phyloP scores from a whole-genome alignment of 805 yeast genomes.

The Metschnikowia kofuensis region DNA sequence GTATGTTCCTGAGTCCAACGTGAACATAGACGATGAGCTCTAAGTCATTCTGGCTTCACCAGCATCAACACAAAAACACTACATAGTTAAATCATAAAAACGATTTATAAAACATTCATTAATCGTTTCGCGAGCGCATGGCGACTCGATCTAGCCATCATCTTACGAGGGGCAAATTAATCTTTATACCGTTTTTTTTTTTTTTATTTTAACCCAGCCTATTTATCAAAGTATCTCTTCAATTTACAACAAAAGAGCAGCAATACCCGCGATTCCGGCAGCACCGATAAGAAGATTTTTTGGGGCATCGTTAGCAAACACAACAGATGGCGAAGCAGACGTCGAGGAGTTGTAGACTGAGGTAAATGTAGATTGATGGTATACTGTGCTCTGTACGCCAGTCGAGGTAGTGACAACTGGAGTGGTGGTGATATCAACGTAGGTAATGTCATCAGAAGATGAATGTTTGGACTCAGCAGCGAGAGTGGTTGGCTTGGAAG shows the following conservation, averaged over 20 bases:
- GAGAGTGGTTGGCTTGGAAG: conserved; percentile 12
- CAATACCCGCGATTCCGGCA: conserved; percentile 42
- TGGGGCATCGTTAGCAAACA: conserved; percentile 33
- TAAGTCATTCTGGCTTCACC: neutral
- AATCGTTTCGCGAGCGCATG: too few species aligned
- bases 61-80: neutral
- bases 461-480: conserved; percentile 7
- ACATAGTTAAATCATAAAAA: too few species aligned
- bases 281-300: conserved; percentile 29
- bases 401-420: conserved; percentile 48
- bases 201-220: conserved; percentile 5
- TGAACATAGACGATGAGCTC: conserved; percentile 16
- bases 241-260: conserved; percentile 31
- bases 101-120: too few species aligned
- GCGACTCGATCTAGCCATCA: too few species aligned
- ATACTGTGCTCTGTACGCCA: conserved; percentile 43
- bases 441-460: conserved; percentile 31
- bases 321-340: conserved; percentile 23
- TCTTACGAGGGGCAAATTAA: too few species aligned
- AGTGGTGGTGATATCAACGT: conserved; percentile 49
- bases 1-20: conserved; percentile 16
- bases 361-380: conserved; percentile 37
- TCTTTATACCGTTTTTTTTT: neutral
- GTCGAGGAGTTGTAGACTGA: conserved; percentile 24
- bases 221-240: neutral